Evolutionary conservation across 2,329 filamentous ascomycete genomes (phyloP), one percentile per base, ranked within the genome.

Genomic region (Ascochyta koolunga): DNA sequence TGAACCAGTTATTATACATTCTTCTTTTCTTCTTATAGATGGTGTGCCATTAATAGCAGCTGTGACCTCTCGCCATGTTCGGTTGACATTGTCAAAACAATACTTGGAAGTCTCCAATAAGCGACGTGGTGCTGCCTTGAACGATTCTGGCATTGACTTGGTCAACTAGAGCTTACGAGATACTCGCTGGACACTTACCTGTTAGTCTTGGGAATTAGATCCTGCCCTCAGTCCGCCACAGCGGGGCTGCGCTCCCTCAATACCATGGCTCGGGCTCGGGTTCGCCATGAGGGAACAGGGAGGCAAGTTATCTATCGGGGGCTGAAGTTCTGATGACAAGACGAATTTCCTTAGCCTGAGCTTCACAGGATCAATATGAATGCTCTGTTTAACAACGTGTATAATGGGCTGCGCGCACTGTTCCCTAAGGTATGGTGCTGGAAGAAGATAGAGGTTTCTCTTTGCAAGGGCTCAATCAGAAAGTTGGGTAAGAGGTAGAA

Each of bases 161-260:
- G n/a, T 47, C 25, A 53, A 37, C n/a, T 19, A 24, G 18, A 5
- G 9, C 7, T 10, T 10, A 1, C 18, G 7, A 22, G 10, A 8
- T 13, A 9, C n/a, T 11, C 11, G 13, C 10, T 41, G 5, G 2
- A 9, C 18, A 6, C 37, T 19, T 31, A 54, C 51, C 33, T 43
- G 32, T 13, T 42, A 19, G 9, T 18, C 15, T n/a, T 24, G 27
- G n/a, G 2, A 22, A 13, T 37, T 11, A 6, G 22, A 18, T 4
- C 39, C 35, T 11, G 31, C 7, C 19, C 25, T 44, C 7, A 54
- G 13, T 15, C 51, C 51, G 9, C 51, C 51, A 21, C 51, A 54
- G 29, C 51, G 51, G 24, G 51, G 51, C 15, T 54, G 51, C 19
- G 27, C 19, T 11, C 22, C 51, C 11, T 50, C 45, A 3, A 31